A percentile compares a stretch with the other conserved stretches of the same genome.
Evolutionary conservation across 192 early-diverging fungal genomes (phyloP).

Genomic region (Coemansia sp.): DNA sequence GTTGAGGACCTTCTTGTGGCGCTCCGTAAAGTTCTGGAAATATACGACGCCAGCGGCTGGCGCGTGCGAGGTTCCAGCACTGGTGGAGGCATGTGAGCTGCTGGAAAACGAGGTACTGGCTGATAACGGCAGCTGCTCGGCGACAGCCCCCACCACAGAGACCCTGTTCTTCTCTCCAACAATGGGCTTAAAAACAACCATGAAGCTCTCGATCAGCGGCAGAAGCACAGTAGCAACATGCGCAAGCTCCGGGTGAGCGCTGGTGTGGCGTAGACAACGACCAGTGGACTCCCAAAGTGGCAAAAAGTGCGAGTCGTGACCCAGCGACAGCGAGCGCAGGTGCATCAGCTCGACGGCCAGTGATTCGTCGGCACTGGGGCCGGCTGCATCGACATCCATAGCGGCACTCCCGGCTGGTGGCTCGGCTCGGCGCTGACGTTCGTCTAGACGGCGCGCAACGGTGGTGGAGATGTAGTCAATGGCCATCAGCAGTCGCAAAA

Average conservation of each 20-base stretch:
- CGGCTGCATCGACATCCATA: slow-evolving; percentile 22
- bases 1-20: slow-evolving; percentile 94
- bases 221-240: slow-evolving; percentile 90
- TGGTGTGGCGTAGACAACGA: slow-evolving; percentile 67
- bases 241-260: slow-evolving; percentile 74
- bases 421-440: slow-evolving; percentile 44
- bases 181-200: slow-evolving; percentile 96
- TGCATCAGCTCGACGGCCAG: slow-evolving; percentile 33
- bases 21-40: slow-evolving; percentile 90
- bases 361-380: slow-evolving; percentile 10
- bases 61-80: neutral
- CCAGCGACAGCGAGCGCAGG: slow-evolving; percentile 49
- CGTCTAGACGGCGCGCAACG: slow-evolving; percentile 43
- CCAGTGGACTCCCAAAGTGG: slow-evolving; percentile 80
- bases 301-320: slow-evolving; percentile 54
- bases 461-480: slow-evolving; percentile 73
- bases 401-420: neutral
- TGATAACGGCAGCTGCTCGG: slow-evolving; percentile 18
- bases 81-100: neutral
- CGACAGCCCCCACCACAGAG: slow-evolving; percentile 12
- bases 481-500: slow-evolving; percentile 90
- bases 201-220: slow-evolving; percentile 94
- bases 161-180: slow-evolving; percentile 48
- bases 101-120: neutral
- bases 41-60: slow-evolving; percentile 54